Evolutionary conservation across 352 stramenopile species (phyloP), one percentile per base, ranked within the genome.

Genomic region (Chrysophaeum taylorii): DNA sequence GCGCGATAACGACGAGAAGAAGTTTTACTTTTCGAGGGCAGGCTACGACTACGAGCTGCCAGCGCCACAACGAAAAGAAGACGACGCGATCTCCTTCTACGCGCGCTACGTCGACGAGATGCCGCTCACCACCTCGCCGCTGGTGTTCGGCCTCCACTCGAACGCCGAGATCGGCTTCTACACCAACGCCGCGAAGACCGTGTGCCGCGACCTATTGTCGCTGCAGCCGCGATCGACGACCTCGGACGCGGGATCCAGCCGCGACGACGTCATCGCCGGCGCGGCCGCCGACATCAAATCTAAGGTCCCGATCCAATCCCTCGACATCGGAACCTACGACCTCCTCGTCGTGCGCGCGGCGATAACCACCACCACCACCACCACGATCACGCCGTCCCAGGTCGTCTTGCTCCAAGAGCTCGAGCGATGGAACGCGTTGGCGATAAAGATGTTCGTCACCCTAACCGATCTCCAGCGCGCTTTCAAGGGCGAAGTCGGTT

Each of bases 151-250:
- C 0, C 81, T 97, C 21, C 91, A 97, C 71, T 88, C 92, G 18
- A 97, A 97, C 73, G 92, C 92, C 1, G 92, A 97, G 80, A 97
- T 97, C 68, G 89, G 89, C 21, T 97, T 97, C 79, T 95, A 94
- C 73, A 96, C 85, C 29, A 95, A 94, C 72, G 92, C 92, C 80
- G 94, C 90, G 66, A 96, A 94, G 79, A 86, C 80, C 1, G 91
- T 97, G 38, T 97, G 90, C 89, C 81, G 84, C 12, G 88, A 97
- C 71, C 74, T 97, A 2, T 94, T 97, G 67, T 88, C 79, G 23
- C 74, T 97, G 5, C 92, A 97, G 77, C 91, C 92, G 1, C 84
- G 89, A 0, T 91, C 85, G 0, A 84, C 85, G 1, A 79, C 83
- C 25, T 88, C 83, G 0, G 88, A 85, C 0, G 84, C 90, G 53